These are phyloP conservation scores for Extremus antarcticus DNA, from an alignment of 495 filamentous ascomycete species.

Conservation along the genomic window DNA sequence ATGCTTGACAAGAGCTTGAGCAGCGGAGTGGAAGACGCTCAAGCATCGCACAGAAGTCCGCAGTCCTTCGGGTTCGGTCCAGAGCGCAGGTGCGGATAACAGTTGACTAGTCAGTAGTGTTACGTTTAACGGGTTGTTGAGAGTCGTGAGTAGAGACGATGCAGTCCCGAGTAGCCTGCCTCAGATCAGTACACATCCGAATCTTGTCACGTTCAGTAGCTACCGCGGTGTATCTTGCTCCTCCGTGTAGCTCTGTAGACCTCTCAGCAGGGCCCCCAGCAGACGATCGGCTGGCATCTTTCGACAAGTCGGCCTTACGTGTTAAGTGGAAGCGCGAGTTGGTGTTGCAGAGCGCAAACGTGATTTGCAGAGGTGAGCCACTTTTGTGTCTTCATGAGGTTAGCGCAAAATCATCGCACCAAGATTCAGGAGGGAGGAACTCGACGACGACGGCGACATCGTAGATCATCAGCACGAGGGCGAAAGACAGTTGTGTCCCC, in stretches of 20 bases:
- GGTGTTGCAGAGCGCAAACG: neutral
- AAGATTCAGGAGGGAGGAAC: too few relatives aligned
- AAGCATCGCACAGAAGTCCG: conserved; percentile 64
- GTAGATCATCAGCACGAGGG: too few relatives aligned
- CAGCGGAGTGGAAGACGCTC: conserved; percentile 79
- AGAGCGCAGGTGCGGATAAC: conserved; percentile 75
- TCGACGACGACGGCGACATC: too few relatives aligned
- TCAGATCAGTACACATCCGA: conserved; percentile 16
- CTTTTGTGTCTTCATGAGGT: too few relatives aligned
- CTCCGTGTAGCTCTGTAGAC: conserved; percentile 33
- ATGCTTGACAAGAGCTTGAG: conserved; percentile 31
- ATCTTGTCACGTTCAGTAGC: neutral
- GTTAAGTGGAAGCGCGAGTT: too few relatives aligned
- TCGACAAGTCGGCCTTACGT: neutral
- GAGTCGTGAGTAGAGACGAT: conserved; percentile 65
- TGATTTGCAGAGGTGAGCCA: neutral
- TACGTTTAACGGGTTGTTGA: conserved; percentile 84
- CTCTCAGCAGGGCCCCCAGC: conserved; percentile 30
- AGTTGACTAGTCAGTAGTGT: conserved; percentile 85
- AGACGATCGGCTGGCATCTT: conserved; percentile 32
- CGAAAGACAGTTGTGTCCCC: too few relatives aligned
- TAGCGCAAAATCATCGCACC: too few relatives aligned
- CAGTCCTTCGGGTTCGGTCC: conserved; percentile 63
- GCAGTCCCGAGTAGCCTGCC: conserved; percentile 67
- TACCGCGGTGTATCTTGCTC: conserved; percentile 41